phyloP scores from a whole-genome alignment of 768 basidiomycete species.

The Auricularia heimuer region DNA sequence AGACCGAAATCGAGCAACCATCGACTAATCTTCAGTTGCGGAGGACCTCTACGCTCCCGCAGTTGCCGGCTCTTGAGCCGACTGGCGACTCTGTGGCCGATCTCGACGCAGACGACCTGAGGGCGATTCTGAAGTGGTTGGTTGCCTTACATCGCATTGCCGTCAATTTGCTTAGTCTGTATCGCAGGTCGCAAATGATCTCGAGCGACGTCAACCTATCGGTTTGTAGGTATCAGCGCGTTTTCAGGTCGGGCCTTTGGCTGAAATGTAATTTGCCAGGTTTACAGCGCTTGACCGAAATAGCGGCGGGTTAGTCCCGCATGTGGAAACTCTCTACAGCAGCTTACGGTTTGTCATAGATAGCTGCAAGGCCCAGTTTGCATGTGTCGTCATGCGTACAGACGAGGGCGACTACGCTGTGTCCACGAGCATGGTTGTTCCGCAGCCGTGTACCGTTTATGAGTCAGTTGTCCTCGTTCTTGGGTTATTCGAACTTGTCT shows the following conservation, averaged over 20 bases:
- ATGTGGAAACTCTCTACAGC: background rate
- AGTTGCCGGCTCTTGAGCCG: background rate
- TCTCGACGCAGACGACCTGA: constrained; percentile 28
- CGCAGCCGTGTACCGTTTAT: constrained; percentile 54
- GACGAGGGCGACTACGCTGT: constrained; percentile 65
- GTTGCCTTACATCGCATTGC: background rate
- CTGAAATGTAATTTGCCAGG: constrained; percentile 26
- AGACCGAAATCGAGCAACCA: constrained; percentile 32
- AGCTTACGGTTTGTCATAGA: constrained; percentile 26
- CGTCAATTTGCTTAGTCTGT: background rate
- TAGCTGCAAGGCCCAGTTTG: constrained; percentile 55
- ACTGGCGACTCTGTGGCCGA: constrained; percentile 1
- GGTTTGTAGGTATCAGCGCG: constrained; percentile 31
- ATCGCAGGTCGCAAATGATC: constrained; percentile 39
- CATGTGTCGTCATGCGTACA: constrained; percentile 57
- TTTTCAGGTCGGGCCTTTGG: background rate
- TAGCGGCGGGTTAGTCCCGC: constrained; percentile 43
- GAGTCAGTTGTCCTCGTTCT: constrained; percentile 36
- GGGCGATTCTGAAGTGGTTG: constrained; percentile 63
- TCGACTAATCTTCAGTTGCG: background rate
- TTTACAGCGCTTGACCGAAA: constrained; percentile 60
- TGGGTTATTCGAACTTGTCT: background rate
- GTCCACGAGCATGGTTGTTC: constrained; percentile 53
- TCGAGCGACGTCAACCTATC: constrained; percentile 63
- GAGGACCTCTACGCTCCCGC: background rate